Evolutionary conservation across 1,284 basidiomycete species (phyloP), one percentile per base, ranked within the genome.

Genomic region (Testicularia cyperi): DNA sequence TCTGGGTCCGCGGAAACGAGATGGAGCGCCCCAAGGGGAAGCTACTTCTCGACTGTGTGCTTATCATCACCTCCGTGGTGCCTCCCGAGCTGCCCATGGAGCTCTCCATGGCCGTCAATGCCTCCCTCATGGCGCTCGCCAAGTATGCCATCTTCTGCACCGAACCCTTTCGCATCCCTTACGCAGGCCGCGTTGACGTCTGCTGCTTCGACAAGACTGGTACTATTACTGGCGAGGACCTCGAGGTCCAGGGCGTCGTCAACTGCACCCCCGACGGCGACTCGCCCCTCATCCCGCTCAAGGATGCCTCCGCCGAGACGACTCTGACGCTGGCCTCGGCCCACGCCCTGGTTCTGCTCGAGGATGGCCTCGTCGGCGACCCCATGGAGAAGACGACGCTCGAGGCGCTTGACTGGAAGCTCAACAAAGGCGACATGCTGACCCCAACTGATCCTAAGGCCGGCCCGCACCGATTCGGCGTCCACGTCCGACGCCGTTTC

Each of bases 341-440:
- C 0, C 95, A 99, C 73, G 92, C 95, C 0, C 81, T 99, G 4
- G 94, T 98, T 16, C 82, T 90, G 39, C 82, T 99, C 27, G 92
- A 96, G 37, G 82, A 83, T 71, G 94, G 91, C 4, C 81, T 95
- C 26, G 92, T 98, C 25, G 95, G 94, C 13, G 95, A 99, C 76
- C 94, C 95, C 0, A 99, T 99, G 94, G 94, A 99, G 78, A 94
- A 94, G 80, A 94, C 90, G 1, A 94, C 94, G 0, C 80, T 98
- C 14, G 89, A 92, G 62, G 88, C 91, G 2, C 82, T 98, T 34
- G 86, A 89, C 48, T 98, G 94, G 94, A 84, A 86, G 60, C 78
- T 99, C 16, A 81, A 81, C 27, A 88, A 86, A 78, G 88, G 88
- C 82, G 65, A 57, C 20, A 25, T 54, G 29, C 27, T 47, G 27